A percentile compares a stretch with the other conserved stretches of the same genome.
Evolutionary conservation across 495 filamentous ascomycete genomes (phyloP).

Genomic region (Glarea lozoyensis): DNA sequence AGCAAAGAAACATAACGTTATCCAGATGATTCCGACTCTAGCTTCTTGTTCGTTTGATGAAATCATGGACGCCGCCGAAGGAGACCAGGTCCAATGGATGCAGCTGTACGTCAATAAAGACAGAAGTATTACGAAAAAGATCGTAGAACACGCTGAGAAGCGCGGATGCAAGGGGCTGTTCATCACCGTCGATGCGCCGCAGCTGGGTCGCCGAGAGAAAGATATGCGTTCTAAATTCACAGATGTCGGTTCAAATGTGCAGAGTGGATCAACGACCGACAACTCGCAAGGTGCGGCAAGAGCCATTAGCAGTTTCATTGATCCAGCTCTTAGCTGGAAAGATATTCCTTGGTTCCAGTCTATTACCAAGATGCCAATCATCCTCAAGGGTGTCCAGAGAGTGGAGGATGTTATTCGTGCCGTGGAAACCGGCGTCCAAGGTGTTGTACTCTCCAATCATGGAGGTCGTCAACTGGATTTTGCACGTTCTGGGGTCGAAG

Average conservation of each 20-base stretch:
- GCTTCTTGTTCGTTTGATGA: constrained; percentile 97
- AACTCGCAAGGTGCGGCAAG: constrained; percentile 85
- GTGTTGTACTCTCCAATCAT: constrained; percentile 94
- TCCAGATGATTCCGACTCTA: constrained; percentile 98
- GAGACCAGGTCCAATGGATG: constrained; percentile 87
- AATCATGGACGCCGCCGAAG: constrained; percentile 75
- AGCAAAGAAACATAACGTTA: constrained; percentile 73
- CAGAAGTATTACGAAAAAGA: constrained; percentile 78
- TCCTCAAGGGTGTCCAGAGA: constrained; percentile 93
- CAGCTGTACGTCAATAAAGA: constrained; percentile 99
- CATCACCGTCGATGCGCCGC: constrained; percentile 97
- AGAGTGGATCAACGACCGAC: constrained; percentile 63
- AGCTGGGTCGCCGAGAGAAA: constrained; percentile 91
- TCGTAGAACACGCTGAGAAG: constrained; percentile 83
- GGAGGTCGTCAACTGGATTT: constrained; percentile 96
- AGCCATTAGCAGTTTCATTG: constrained; percentile 89
- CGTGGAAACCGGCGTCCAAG: constrained; percentile 74
- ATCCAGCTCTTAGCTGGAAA: constrained; percentile 81
- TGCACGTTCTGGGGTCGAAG: constrained; percentile 81
- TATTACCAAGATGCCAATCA: constrained; percentile 93
- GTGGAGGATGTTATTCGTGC: constrained; percentile 90
- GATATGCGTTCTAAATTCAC: constrained; percentile 90
- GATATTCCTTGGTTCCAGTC: constrained; percentile 91
- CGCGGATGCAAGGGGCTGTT: constrained; percentile 94
- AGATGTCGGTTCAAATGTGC: constrained; percentile 78